Evolutionary conservation across 805 yeast genomes (phyloP).

Genomic region (Hanseniaspora lachancei): DNA sequence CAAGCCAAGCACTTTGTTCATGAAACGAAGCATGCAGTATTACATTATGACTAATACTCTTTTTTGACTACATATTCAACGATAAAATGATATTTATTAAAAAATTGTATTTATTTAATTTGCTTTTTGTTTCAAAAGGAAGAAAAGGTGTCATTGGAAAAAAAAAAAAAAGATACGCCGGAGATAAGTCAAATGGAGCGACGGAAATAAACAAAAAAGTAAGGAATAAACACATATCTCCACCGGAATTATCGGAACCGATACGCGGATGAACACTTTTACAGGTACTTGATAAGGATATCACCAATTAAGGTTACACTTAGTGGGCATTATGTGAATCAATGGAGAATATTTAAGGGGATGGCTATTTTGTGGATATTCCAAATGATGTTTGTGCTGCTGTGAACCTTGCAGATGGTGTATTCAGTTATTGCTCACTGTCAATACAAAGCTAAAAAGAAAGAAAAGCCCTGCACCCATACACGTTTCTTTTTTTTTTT

Average conservation of each 20-base stretch:
- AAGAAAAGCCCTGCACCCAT: neutral
- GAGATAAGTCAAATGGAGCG: neutral
- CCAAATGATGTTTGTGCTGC: neutral
- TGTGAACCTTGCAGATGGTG: neutral
- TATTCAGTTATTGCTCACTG: too few relatives aligned
- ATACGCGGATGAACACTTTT: neutral
- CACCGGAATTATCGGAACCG: neutral
- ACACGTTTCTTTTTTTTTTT: neutral
- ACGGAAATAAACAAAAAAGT: neutral
- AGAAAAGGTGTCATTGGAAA: too few relatives aligned
- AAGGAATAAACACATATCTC: neutral
- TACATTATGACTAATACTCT: neutral
- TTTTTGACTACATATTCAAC: neutral
- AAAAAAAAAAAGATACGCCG: too few relatives aligned
- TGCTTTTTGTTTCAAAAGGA: neutral
- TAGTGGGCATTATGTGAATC: too few relatives aligned
- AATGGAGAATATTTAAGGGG: too few relatives aligned
- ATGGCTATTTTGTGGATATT: too few relatives aligned
- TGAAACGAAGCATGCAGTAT: constrained; percentile 9
- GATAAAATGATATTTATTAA: neutral
- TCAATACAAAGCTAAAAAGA: neutral
- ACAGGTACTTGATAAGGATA: too few relatives aligned
- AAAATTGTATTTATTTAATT: neutral
- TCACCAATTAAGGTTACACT: too few relatives aligned
- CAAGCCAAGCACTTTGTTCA: constrained; percentile 11